phyloP scores from a whole-genome alignment of 495 filamentous ascomycete species.

The Penicillium arizonense region DNA sequence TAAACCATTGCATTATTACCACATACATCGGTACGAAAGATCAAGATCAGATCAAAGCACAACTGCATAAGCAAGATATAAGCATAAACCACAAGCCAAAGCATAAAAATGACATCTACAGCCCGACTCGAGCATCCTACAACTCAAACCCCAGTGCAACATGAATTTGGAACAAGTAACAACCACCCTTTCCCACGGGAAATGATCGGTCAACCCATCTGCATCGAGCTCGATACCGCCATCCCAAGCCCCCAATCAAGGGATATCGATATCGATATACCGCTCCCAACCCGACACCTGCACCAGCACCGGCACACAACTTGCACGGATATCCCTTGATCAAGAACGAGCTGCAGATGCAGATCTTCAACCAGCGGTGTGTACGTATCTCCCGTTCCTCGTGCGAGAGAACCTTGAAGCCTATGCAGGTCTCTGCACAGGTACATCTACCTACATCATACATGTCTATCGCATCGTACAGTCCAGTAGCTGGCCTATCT shows the following conservation, averaged over 20 bases:
- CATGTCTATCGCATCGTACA: not conserved
- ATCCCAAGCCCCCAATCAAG: slow-evolving; percentile 6
- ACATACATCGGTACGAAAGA: not conserved
- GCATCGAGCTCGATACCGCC: not conserved
- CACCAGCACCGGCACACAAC: not conserved
- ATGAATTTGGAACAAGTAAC: not conserved
- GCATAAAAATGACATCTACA: too few relatives aligned
- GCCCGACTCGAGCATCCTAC: too few relatives aligned
- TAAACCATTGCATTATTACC: slow-evolving; percentile 13
- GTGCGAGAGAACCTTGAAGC: not conserved
- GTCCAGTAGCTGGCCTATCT: not conserved
- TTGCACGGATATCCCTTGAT: not conserved
- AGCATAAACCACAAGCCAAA: not conserved
- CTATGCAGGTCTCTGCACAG: not conserved
- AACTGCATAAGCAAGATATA: not conserved
- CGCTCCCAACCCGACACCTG: not conserved
- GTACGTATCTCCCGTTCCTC: not conserved
- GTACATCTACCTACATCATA: not conserved
- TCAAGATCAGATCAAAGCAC: not conserved
- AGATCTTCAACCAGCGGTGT: not conserved
- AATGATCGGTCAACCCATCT: slow-evolving; percentile 13
- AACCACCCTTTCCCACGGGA: slow-evolving; percentile 6
- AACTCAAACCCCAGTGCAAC: too few relatives aligned
- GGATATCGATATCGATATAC: slow-evolving; percentile 5
- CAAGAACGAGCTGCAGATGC: not conserved